Conservation (phyloP, 805 yeast species). For the Cyberlindnera suaveolens region DNA sequence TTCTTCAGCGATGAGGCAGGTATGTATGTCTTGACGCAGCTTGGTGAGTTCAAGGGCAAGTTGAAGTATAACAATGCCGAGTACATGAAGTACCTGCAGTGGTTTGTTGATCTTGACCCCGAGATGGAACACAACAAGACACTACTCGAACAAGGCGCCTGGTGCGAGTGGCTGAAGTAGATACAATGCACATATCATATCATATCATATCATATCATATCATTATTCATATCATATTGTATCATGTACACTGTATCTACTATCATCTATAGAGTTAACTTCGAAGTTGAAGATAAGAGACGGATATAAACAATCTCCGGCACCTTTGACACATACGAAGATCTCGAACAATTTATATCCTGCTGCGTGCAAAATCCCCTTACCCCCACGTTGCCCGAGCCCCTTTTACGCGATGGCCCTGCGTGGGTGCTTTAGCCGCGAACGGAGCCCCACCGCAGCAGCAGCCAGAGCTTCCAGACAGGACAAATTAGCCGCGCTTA, state of each 20-base stretch:
- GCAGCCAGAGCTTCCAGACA: too few species aligned
- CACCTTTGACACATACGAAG: too few species aligned
- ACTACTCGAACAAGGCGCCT: conserved; percentile 18
- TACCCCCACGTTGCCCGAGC: too few species aligned
- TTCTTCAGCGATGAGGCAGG: conserved; percentile 25
- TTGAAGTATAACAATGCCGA: conserved; percentile 18
- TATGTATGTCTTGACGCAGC: conserved; percentile 5
- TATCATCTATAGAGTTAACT: too few species aligned
- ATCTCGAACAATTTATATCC: too few species aligned
- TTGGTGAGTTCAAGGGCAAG: conserved; percentile 7
- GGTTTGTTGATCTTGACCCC: conserved; percentile 9
- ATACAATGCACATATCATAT: not conserved
- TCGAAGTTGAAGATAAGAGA: too few species aligned
- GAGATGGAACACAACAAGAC: conserved; percentile 11
- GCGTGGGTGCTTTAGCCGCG: too few species aligned
- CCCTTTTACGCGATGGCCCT: too few species aligned
- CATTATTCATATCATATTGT: not conserved
- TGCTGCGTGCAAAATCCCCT: too few species aligned
- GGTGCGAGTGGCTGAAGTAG: conserved; percentile 14
- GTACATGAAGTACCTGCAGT: conserved; percentile 11
- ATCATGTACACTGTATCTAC: not conserved
- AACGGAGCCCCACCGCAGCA: too few species aligned
- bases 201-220: not conserved
- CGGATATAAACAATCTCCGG: too few species aligned
- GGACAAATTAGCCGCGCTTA: too few species aligned